Evolutionary conservation across 225 moss, liverwort and hornwort genomes (phyloP), one percentile per base, ranked within the genome.

Genomic region (Marchantia paleacea): DNA sequence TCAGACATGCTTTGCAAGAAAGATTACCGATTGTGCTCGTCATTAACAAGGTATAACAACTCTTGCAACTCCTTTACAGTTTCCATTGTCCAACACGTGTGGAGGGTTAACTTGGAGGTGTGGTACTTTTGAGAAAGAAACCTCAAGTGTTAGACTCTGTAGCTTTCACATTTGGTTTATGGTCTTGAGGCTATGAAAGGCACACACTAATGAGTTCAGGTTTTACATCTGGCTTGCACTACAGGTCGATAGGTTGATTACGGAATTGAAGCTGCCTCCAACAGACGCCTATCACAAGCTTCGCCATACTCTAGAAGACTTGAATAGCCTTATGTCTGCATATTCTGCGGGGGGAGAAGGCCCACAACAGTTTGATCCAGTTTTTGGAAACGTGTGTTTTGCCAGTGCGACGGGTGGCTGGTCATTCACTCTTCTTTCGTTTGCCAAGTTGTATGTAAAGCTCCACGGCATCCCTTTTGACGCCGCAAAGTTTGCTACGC

Each of bases 351-450:
- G 88, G 39, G 90, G 88, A 76, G 91, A 97, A 73, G 93, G 88
- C 53, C 83, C 88, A 75, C 85, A 89, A 11, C 49, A 90, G 20
- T 86, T 99, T 48, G 99, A 99, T 81, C 99, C 99, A 57, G 95
- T 99, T 18, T 79, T 90, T 58, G 99, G 99, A 60, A 99, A 99
- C 52, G 95, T 99, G 30, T 99, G 99, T 86, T 99, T 99, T 76
- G 99, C 99, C 61, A 99, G 99, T 65, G 99, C 99, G 61, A 95
- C 99, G 50, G 99, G 95, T 66, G 99, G 99, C 67, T 99, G 99
- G 99, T 99, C 99, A 10, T 99, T 99, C 80, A 92, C 99, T 54
- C 95, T 99, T 30, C 78, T 95, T 55, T 99, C 99, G n/a, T 94
- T 95, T 80, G 95, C 95, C 61, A 95, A 99, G 66, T 89, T 99